Evolutionary conservation across 2,329 filamentous ascomycete genomes (phyloP).

Genomic region (Ambrosiella xylebori): DNA sequence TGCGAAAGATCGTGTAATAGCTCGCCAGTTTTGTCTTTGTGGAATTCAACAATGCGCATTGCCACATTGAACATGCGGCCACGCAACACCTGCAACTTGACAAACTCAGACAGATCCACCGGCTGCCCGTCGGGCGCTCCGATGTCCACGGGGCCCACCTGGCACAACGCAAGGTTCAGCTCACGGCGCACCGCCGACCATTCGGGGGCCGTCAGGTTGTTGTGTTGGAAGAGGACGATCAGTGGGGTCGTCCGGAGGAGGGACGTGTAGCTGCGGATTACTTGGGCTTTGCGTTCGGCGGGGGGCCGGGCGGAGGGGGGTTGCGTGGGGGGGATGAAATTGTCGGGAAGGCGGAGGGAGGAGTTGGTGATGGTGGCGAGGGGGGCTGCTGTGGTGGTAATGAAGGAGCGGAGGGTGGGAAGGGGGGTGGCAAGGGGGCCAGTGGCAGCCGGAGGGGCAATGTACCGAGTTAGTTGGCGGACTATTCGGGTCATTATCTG

Average conservation of each 20-base stretch:
- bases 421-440: background rate
- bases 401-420: background rate
- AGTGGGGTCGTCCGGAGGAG: slow-evolving; percentile 71
- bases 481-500: slow-evolving; percentile 11
- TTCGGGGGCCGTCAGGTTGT: slow-evolving; percentile 53
- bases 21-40: slow-evolving; percentile 30
- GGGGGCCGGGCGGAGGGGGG: slow-evolving; percentile 76
- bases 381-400: slow-evolving; percentile 5
- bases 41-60: slow-evolving; percentile 74
- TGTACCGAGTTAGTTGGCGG: slow-evolving; percentile 9
- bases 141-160: slow-evolving; percentile 18
- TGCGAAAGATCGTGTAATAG: slow-evolving; percentile 34
- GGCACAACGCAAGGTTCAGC: slow-evolving; percentile 26
- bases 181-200: slow-evolving; percentile 29
- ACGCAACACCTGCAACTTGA: slow-evolving; percentile 71
- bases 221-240: slow-evolving; percentile 65
- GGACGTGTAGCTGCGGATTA: slow-evolving; percentile 72
- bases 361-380: slow-evolving; percentile 16
- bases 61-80: slow-evolving; percentile 80
- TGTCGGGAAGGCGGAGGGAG: slow-evolving; percentile 24
- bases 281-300: slow-evolving; percentile 77
- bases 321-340: slow-evolving; percentile 49
- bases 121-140: slow-evolving; percentile 21
- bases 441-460: background rate
- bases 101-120: slow-evolving; percentile 35